Percentiles rank a stretch among this genome's conserved stretches.
Conservation (phyloP, 305 asterid genomes). For the Fraxinus floribunda region DNA sequence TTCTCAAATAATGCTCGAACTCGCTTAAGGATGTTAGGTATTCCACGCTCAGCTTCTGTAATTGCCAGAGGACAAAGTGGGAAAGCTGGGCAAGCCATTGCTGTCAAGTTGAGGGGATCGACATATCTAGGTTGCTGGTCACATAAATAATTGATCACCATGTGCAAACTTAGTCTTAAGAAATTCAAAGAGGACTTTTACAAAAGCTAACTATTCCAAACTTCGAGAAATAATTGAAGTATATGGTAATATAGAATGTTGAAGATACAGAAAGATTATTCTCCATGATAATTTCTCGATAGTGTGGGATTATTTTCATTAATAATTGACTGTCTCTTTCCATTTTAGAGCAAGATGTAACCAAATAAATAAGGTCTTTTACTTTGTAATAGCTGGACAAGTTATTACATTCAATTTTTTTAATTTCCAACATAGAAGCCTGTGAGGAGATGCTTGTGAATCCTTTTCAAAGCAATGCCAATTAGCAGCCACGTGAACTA, state of each 20-base stretch:
- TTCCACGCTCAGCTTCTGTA: constrained; percentile 98
- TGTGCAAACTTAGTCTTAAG: constrained; percentile 6
- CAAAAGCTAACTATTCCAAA: neutral
- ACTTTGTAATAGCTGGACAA: neutral
- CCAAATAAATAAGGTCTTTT: neutral
- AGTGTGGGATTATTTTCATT: neutral
- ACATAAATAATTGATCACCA: constrained; percentile 19
- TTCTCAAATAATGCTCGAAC: constrained; percentile 78
- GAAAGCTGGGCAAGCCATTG: constrained; percentile 99
- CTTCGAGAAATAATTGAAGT: neutral
- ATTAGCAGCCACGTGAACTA: neutral
- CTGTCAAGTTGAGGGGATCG: constrained; percentile 87
- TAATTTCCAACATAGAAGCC: neutral
- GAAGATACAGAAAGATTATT: neutral
- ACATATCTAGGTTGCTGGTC: constrained; percentile 83
- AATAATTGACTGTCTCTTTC: neutral
- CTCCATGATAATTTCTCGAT: neutral
- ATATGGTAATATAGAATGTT: neutral
- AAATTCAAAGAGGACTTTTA: constrained; percentile 19
- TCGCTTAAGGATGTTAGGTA: constrained; percentile 84
- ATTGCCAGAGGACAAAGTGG: constrained; percentile 94
- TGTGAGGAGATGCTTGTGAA: neutral
- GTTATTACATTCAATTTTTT: neutral
- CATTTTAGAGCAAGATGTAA: neutral
- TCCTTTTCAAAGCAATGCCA: neutral